Conservation (phyloP, 2,329 filamentous ascomycete genomes). For the Mycosphaerelloides madeirae region DNA sequence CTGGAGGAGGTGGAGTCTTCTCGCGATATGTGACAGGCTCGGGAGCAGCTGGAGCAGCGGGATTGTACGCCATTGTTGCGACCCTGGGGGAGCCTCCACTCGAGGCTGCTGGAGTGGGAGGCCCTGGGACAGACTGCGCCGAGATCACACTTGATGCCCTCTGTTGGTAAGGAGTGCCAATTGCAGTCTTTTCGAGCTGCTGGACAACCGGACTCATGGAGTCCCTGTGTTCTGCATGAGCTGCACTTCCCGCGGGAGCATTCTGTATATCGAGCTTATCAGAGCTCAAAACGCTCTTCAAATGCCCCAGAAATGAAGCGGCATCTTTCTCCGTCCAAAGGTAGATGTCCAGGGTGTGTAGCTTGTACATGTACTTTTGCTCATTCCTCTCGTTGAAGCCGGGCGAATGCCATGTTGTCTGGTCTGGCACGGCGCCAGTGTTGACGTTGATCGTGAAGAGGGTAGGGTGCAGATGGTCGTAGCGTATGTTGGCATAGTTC, state of each 20-base stretch:
- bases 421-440: slow-evolving; percentile 39
- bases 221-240: slow-evolving; percentile 42
- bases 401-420: slow-evolving; percentile 67
- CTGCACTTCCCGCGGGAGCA: slow-evolving; percentile 51
- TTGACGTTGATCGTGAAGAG: slow-evolving; percentile 65
- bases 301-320: slow-evolving; percentile 62
- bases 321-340: slow-evolving; percentile 74
- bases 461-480: slow-evolving; percentile 70
- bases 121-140: slow-evolving; percentile 31
- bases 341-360: slow-evolving; percentile 72
- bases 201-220: slow-evolving; percentile 67
- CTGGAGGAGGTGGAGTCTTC: slow-evolving; percentile 72
- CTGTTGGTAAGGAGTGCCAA: slow-evolving; percentile 54
- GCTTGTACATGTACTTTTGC: slow-evolving; percentile 72
- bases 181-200: slow-evolving; percentile 65
- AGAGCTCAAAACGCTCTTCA: slow-evolving; percentile 60
- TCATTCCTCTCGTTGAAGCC: slow-evolving; percentile 68
- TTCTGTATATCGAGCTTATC: slow-evolving; percentile 60
- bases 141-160: slow-evolving; percentile 35
- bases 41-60: slow-evolving; percentile 69
- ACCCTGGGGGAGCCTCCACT: slow-evolving; percentile 18
- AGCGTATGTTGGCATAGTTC: slow-evolving; percentile 53
- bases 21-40: slow-evolving; percentile 68
- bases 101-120: slow-evolving; percentile 26
- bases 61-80: slow-evolving; percentile 71